phyloP scores from a whole-genome alignment of 2,329 filamentous ascomycete genomes.

The Talaromyces rugulosus region DNA sequence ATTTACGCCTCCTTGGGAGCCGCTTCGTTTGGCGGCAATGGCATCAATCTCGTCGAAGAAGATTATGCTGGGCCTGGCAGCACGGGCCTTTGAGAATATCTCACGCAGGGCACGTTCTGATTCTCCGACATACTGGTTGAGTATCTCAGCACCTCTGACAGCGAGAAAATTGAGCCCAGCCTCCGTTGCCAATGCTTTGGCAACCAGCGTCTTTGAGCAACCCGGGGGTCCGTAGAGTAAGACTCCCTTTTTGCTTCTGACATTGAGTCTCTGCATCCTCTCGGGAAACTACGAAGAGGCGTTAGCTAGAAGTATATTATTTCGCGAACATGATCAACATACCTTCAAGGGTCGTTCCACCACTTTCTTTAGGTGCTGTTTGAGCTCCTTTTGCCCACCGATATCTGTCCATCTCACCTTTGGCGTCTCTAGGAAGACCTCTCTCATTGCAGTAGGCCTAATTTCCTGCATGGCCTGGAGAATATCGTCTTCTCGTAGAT shows the following conservation, averaged over 20 bases:
- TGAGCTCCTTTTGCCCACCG: constrained; percentile 75
- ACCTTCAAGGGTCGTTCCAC: constrained; percentile 57
- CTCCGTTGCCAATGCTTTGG: constrained; percentile 86
- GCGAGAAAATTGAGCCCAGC: constrained; percentile 90
- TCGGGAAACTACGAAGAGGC: constrained; percentile 41
- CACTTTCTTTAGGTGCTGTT: constrained; percentile 59
- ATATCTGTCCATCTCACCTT: constrained; percentile 84
- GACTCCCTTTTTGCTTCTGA: constrained; percentile 70
- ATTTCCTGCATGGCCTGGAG: constrained; percentile 60
- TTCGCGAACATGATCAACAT: constrained; percentile 12
- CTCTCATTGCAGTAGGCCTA: constrained; percentile 81
- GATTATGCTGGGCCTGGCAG: constrained; percentile 86
- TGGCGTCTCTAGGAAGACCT: constrained; percentile 82
- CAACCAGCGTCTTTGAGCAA: constrained; percentile 89
- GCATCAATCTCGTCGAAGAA: constrained; percentile 97
- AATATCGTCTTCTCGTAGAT: constrained; percentile 27
- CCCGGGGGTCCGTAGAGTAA: constrained; percentile 89
- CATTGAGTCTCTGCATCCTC: constrained; percentile 47
- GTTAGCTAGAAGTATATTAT: neutral
- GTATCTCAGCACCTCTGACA: constrained; percentile 86
- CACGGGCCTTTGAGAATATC: constrained; percentile 77
- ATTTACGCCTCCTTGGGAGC: constrained; percentile 59
- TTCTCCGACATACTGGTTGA: constrained; percentile 97
- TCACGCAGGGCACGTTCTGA: constrained; percentile 81
- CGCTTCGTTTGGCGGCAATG: constrained; percentile 61